These are phyloP conservation scores for Cokeromyces recurvatus DNA, from an alignment of 371 early-diverging fungal species.

Conservation along the genomic window DNA sequence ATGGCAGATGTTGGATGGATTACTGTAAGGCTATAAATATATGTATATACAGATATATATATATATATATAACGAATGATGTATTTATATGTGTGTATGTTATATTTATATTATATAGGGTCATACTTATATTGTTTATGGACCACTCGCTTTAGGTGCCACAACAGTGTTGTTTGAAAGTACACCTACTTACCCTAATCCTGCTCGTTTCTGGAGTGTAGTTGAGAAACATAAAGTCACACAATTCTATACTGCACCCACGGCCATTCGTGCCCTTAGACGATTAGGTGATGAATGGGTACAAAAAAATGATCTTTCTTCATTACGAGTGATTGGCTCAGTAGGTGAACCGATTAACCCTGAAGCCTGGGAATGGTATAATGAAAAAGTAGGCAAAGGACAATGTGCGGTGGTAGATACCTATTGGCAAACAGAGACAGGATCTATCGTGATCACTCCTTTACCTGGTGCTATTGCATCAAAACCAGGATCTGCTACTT, in stretches of 20 bases:
- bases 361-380: slow-evolving; percentile 97
- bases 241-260: slow-evolving; percentile 98
- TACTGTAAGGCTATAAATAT: neutral
- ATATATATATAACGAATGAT: too few species aligned
- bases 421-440: slow-evolving; percentile 97
- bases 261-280: slow-evolving; percentile 93
- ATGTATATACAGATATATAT: neutral
- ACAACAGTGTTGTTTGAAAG: slow-evolving; percentile 94
- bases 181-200: slow-evolving; percentile 80
- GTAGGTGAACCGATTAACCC: slow-evolving; percentile 99
- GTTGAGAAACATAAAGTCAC: slow-evolving; percentile 88
- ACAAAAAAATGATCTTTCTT: slow-evolving; percentile 66
- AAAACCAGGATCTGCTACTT: slow-evolving; percentile 94
- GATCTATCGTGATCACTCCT: slow-evolving; percentile 90
- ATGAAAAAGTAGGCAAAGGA: slow-evolving; percentile 82
- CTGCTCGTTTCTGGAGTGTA: slow-evolving; percentile 81
- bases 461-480: slow-evolving; percentile 81
- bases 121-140: slow-evolving; percentile 92
- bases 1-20: slow-evolving; percentile 70
- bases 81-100: slow-evolving; percentile 18
- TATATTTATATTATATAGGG: slow-evolving; percentile 47
- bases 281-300: slow-evolving; percentile 84
- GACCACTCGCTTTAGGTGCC: slow-evolving; percentile 86
- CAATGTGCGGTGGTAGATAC: slow-evolving; percentile 94
- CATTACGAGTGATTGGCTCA: slow-evolving; percentile 88